Percentiles rank a stretch among this genome's conserved stretches.
These are phyloP conservation scores for Chenopodium formosanum DNA, from an alignment of 148 eudicot genomes.

Conservation along the genomic window DNA sequence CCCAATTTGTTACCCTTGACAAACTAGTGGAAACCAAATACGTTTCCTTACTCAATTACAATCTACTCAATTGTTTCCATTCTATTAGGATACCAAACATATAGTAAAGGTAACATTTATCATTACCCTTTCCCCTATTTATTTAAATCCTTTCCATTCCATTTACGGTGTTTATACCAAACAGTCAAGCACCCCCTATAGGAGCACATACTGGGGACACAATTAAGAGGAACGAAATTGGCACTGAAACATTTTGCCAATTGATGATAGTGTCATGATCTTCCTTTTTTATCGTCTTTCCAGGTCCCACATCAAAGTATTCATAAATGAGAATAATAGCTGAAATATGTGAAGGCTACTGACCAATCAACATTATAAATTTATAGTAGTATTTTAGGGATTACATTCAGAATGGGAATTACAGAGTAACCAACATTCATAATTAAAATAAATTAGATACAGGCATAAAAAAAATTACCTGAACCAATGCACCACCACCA, in stretches of 20 bases:
- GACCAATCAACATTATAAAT: not conserved
- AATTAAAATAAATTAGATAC: constrained; percentile 35
- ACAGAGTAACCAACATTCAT: not conserved
- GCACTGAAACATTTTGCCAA: not conserved
- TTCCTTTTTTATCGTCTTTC: not conserved
- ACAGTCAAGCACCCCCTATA: too few relatives aligned
- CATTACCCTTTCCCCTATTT: too few relatives aligned
- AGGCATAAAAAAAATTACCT: constrained; percentile 29
- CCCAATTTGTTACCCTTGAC: too few relatives aligned
- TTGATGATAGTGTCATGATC: not conserved
- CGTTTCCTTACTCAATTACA: too few relatives aligned
- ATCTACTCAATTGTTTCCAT: too few relatives aligned
- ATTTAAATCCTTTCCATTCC: too few relatives aligned
- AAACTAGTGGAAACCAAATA: too few relatives aligned
- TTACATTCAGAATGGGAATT: not conserved
- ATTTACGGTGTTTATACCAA: too few relatives aligned
- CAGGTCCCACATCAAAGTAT: not conserved
- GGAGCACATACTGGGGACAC: not conserved
- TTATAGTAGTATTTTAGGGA: not conserved
- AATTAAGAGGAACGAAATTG: not conserved
- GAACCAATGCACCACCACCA: constrained; percentile 23
- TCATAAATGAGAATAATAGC: not conserved
- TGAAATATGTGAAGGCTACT: not conserved
- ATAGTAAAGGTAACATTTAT: too few relatives aligned
- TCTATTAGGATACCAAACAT: too few relatives aligned